These are phyloP conservation scores for Talaromyces pinophilus DNA, from an alignment of 2,329 filamentous ascomycete genomes.

Conservation along the genomic window DNA sequence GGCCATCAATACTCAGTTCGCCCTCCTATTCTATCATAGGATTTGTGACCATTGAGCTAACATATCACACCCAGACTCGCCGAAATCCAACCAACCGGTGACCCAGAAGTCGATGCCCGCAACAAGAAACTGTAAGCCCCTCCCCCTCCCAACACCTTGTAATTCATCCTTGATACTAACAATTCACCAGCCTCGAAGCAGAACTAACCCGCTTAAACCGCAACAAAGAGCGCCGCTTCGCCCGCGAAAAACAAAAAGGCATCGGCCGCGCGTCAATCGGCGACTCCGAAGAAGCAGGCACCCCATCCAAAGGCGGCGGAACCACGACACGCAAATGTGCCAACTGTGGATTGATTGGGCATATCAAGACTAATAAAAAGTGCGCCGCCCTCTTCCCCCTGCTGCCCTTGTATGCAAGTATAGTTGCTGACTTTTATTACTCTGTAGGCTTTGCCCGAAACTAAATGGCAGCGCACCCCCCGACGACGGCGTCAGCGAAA, in stretches of 20 bases:
- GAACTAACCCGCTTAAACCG: conserved; percentile 83
- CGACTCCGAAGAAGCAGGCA: conserved; percentile 44
- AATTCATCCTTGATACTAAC: conserved; percentile 16
- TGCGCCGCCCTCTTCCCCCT: conserved; percentile 45
- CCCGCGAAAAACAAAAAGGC: conserved; percentile 86
- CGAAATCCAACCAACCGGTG: conserved; percentile 64
- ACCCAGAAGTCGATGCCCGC: conserved; percentile 65
- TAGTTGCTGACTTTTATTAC: conserved; percentile 27
- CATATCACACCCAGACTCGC: conserved; percentile 51
- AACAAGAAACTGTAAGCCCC: conserved; percentile 57
- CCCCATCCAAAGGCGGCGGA: conserved; percentile 64
- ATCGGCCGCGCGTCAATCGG: conserved; percentile 50
- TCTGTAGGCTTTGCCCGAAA: conserved; percentile 72
- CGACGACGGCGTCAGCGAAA: conserved; percentile 49
- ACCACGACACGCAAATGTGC: conserved; percentile 80
- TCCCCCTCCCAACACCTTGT: neutral
- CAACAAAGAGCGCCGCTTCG: conserved; percentile 86
- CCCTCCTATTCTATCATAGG: conserved; percentile 27
- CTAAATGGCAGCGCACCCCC: conserved; percentile 78
- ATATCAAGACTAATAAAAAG: conserved; percentile 99
- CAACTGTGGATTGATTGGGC: conserved; percentile 93
- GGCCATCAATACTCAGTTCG: conserved; percentile 72
- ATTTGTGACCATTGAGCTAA: conserved; percentile 19
- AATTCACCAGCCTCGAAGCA: conserved; percentile 58
- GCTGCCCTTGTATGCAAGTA: neutral